These are phyloP conservation scores for Vigna nakashimae DNA, from an alignment of 306 rosid genomes.

Conservation along the genomic window DNA sequence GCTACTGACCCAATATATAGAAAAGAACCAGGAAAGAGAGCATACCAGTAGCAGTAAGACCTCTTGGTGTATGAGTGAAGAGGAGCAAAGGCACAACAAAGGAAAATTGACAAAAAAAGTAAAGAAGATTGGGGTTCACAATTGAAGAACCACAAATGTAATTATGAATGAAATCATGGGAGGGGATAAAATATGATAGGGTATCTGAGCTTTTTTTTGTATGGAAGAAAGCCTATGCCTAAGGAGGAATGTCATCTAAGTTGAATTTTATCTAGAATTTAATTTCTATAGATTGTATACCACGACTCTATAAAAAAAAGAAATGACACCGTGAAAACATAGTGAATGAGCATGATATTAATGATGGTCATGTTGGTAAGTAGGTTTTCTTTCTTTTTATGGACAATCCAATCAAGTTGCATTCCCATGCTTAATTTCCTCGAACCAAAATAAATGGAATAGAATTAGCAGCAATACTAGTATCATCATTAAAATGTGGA, in stretches of 20 bases:
- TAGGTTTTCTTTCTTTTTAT: conserved; percentile 16
- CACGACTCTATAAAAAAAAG: conserved; percentile 8
- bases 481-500: conserved; percentile 26
- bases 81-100: no score
- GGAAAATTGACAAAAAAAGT: no score
- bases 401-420: background rate
- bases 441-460: conserved; percentile 11
- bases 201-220: no score
- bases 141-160: no score
- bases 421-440: conserved; percentile 13
- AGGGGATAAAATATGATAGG: no score
- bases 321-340: conserved; percentile 28
- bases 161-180: no score
- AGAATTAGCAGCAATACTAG: conserved; percentile 7
- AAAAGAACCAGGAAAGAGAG: no score
- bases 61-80: no score
- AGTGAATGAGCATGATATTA: background rate
- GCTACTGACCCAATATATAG: no score
- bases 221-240: no score
- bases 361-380: conserved; percentile 3
- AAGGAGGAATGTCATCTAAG: background rate
- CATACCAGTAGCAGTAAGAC: no score
- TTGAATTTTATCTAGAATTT: background rate
- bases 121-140: no score
- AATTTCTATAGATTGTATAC: conserved; percentile 4